phyloP scores from a whole-genome alignment of 768 basidiomycete genomes.

The Clavaria fumosa region DNA sequence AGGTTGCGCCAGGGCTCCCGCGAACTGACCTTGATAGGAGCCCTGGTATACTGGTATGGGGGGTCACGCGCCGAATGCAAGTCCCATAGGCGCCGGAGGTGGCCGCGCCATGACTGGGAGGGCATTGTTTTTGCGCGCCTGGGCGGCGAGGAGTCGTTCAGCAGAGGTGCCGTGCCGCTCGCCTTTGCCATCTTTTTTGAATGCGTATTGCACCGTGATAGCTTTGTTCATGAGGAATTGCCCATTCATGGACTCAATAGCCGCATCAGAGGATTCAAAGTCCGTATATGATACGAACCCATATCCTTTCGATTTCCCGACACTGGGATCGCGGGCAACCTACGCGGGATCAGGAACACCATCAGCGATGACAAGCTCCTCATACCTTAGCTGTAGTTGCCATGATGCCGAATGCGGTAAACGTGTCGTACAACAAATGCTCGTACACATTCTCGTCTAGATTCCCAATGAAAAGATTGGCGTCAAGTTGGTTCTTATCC shows the following conservation, averaged over 20 bases:
- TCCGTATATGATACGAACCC: conserved; percentile 96
- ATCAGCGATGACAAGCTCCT: conserved; percentile 6
- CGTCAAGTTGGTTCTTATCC: conserved; percentile 96
- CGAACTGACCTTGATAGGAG: conserved; percentile 86
- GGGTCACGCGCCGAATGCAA: conserved; percentile 52
- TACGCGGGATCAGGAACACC: conserved; percentile 17
- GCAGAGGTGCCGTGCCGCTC: conserved; percentile 94
- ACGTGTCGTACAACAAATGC: conserved; percentile 82
- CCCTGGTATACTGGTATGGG: conserved; percentile 59
- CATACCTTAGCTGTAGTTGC: conserved; percentile 78
- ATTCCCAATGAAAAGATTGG: conserved; percentile 93
- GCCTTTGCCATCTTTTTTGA: conserved; percentile 98
- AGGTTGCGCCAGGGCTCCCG: conserved; percentile 70
- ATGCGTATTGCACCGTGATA: conserved; percentile 93
- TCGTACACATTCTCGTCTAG: conserved; percentile 95
- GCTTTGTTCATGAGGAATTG: conserved; percentile 99
- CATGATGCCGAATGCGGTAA: conserved; percentile 88
- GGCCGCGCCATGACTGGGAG: conserved; percentile 65
- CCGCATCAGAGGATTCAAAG: conserved; percentile 93
- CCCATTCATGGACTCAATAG: conserved; percentile 91
- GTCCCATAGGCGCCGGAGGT: conserved; percentile 56
- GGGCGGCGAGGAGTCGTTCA: conserved; percentile 89
- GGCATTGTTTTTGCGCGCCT: conserved; percentile 91
- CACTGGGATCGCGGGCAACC: conserved; percentile 82
- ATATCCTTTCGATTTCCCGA: conserved; percentile 87